Percentiles rank a stretch among this genome's conserved stretches.
phyloP scores from a whole-genome alignment of 2,329 filamentous ascomycete genomes.

The Talaromyces sp. region DNA sequence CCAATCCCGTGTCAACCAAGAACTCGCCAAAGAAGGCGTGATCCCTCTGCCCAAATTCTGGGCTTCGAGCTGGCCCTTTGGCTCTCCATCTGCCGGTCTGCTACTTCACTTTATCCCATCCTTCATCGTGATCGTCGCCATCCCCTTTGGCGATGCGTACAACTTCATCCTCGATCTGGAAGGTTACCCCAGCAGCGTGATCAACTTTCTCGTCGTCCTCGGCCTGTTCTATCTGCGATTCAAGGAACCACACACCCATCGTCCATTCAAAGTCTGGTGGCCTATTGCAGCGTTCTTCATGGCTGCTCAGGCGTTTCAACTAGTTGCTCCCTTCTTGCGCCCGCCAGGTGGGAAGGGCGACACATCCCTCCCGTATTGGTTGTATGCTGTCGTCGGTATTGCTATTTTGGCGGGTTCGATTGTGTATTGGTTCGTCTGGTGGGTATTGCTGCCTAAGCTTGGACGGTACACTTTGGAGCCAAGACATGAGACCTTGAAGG shows the following conservation, averaged over 20 bases:
- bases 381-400: slow-evolving; percentile 48
- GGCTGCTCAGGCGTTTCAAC: slow-evolving; percentile 59
- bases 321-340: slow-evolving; percentile 55
- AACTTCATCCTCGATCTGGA: slow-evolving; percentile 48
- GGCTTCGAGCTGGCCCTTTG: slow-evolving; percentile 61
- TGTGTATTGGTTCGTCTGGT: slow-evolving; percentile 47
- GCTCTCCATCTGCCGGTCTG: slow-evolving; percentile 50
- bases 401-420: slow-evolving; percentile 44
- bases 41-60: slow-evolving; percentile 60
- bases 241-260: slow-evolving; percentile 11
- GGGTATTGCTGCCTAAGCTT: slow-evolving; percentile 20
- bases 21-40: slow-evolving; percentile 63
- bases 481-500: slow-evolving; percentile 20
- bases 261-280: slow-evolving; percentile 18
- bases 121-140: slow-evolving; percentile 58
- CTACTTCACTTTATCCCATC: slow-evolving; percentile 62
- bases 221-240: slow-evolving; percentile 51
- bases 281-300: slow-evolving; percentile 48
- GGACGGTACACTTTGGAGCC: slow-evolving; percentile 22
- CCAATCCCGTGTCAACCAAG: slow-evolving; percentile 32
- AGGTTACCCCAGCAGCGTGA: slow-evolving; percentile 22
- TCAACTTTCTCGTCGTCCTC: slow-evolving; percentile 40
- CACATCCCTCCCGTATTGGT: slow-evolving; percentile 48
- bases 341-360: slow-evolving; percentile 43
- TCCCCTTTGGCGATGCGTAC: slow-evolving; percentile 61